Evolutionary conservation across 305 asterid species (phyloP).

Genomic region (Caryopteris hybrid): DNA sequence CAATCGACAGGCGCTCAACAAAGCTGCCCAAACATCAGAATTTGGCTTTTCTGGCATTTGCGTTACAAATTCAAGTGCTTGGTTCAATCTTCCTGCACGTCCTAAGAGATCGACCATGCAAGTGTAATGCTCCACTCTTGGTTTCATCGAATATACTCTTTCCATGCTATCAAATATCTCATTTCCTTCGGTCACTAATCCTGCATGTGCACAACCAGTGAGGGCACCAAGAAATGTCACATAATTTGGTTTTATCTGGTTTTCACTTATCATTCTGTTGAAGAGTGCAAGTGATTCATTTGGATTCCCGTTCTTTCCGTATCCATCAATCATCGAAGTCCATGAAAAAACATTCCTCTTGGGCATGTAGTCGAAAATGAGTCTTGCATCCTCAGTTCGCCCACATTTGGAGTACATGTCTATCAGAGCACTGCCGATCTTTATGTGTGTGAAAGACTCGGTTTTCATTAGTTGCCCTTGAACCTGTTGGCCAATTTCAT

Average conservation of each 20-base stretch:
- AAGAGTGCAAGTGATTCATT: slow-evolving; percentile 63
- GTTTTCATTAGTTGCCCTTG: slow-evolving; percentile 67
- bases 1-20: slow-evolving; percentile 74
- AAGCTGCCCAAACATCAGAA: slow-evolving; percentile 91
- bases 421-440: slow-evolving; percentile 76
- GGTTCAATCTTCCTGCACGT: slow-evolving; percentile 68
- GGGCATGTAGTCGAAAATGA: slow-evolving; percentile 59
- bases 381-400: slow-evolving; percentile 64
- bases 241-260: slow-evolving; percentile 44
- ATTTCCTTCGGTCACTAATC: slow-evolving; percentile 60
- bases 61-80: slow-evolving; percentile 59
- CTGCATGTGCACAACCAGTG: slow-evolving; percentile 89
- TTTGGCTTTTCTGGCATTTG: slow-evolving; percentile 66
- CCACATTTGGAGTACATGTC: slow-evolving; percentile 94
- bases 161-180: slow-evolving; percentile 66
- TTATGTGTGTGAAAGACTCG: slow-evolving; percentile 34
- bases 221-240: slow-evolving; percentile 78
- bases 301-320: slow-evolving; percentile 83
- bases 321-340: slow-evolving; percentile 97
- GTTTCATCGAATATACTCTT: slow-evolving; percentile 50
- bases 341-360: slow-evolving; percentile 72
- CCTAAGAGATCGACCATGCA: slow-evolving; percentile 88
- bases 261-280: slow-evolving; percentile 37
- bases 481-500: slow-evolving; percentile 71
- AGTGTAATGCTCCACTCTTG: slow-evolving; percentile 89